These are phyloP conservation scores for Evansstolkia leycettana DNA, from an alignment of 495 filamentous ascomycete species.

Conservation along the genomic window DNA sequence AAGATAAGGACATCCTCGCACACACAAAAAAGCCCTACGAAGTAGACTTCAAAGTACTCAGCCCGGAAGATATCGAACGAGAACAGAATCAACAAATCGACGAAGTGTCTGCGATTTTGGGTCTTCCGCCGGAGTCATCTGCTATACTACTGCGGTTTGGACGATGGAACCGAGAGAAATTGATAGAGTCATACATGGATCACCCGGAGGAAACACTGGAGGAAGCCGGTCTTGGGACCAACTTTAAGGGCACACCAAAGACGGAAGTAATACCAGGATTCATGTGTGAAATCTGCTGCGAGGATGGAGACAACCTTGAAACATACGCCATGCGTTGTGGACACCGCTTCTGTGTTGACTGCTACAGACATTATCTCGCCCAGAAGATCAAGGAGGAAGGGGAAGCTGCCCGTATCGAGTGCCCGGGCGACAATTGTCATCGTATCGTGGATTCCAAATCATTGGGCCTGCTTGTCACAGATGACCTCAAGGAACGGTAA, in stretches of 20 bases:
- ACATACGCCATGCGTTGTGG: constrained; percentile 93
- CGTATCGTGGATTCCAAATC: constrained; percentile 87
- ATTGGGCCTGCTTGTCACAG: constrained; percentile 66
- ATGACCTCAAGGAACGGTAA: constrained; percentile 57
- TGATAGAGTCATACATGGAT: constrained; percentile 95
- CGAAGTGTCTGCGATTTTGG: constrained; percentile 80
- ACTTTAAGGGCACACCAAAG: constrained; percentile 46
- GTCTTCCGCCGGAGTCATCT: constrained; percentile 71
- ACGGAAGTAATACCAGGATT: constrained; percentile 65
- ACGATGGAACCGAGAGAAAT: constrained; percentile 88
- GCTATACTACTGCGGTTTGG: constrained; percentile 82
- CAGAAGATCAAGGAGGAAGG: constrained; percentile 94
- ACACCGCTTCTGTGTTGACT: constrained; percentile 90
- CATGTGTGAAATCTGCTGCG: constrained; percentile 90
- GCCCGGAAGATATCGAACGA: constrained; percentile 64
- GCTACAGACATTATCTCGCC: constrained; percentile 78
- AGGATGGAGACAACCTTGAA: constrained; percentile 66
- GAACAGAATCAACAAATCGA: constrained; percentile 76
- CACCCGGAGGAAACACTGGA: constrained; percentile 64
- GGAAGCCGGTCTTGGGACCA: constrained; percentile 66
- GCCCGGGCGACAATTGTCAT: constrained; percentile 75
- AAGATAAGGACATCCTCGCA: constrained; percentile 62
- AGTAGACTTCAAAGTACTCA: constrained; percentile 69
- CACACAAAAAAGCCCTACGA: constrained; percentile 67
- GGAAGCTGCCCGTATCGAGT: constrained; percentile 88